Conservation (phyloP, 179 eudicot genomes). For the Camellia oleifera region DNA sequence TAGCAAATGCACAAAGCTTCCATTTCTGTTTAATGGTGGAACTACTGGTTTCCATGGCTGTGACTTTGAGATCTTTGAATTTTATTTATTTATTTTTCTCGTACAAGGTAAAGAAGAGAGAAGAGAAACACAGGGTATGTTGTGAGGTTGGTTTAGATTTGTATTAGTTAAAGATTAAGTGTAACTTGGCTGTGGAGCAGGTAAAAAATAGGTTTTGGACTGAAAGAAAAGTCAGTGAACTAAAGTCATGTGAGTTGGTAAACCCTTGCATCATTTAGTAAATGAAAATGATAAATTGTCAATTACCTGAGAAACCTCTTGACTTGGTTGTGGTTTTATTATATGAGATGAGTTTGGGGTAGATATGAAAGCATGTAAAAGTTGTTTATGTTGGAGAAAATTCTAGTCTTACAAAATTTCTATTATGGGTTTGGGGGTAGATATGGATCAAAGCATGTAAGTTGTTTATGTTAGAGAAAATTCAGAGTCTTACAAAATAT, state of each 20-base stretch:
- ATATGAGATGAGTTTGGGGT: too few species aligned
- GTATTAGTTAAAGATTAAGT: neutral
- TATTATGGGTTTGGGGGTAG: too few species aligned
- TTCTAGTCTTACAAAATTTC: too few species aligned
- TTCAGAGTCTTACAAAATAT: too few species aligned
- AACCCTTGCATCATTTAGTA: neutral
- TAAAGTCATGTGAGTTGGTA: neutral
- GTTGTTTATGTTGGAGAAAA: too few species aligned
- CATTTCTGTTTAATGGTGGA: constrained; percentile 35
- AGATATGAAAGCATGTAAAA: too few species aligned
- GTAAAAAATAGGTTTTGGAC: neutral
- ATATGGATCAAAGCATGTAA: too few species aligned
- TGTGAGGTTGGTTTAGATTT: neutral
- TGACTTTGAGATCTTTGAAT: neutral
- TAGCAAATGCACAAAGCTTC: constrained; percentile 31
- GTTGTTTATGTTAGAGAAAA: too few species aligned
- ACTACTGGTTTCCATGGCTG: constrained; percentile 27
- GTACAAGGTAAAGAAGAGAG: neutral
- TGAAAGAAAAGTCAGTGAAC: neutral
- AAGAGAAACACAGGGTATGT: neutral
- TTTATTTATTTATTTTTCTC: neutral
- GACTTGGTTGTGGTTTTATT: too few species aligned
- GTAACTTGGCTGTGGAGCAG: neutral
- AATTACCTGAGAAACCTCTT: too few species aligned
- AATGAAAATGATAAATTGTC: too few species aligned